Conservation (phyloP, 345 rosid genomes). For the Carallia brachiata region DNA sequence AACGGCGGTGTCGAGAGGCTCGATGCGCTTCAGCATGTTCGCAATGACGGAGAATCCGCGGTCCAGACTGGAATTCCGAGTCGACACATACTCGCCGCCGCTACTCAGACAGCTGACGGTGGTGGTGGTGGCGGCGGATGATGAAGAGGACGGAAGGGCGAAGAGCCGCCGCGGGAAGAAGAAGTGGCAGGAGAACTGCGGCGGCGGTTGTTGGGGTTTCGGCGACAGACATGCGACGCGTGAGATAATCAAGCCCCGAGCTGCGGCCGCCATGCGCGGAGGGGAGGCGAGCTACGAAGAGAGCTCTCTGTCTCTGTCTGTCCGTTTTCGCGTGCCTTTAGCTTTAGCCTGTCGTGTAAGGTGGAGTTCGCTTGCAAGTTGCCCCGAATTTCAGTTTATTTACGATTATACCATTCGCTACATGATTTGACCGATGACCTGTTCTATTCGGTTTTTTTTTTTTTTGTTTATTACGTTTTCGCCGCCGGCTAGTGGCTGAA, state of each 20-base stretch:
- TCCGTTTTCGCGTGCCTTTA: constrained; percentile 5
- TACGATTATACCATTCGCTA: not conserved
- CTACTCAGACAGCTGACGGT: constrained; percentile 6
- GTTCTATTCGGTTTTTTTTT: not conserved
- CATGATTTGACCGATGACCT: not conserved
- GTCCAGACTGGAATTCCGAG: constrained; percentile 61
- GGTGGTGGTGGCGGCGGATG: not conserved
- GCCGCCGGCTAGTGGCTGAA: not conserved
- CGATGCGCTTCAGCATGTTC: constrained; percentile 64
- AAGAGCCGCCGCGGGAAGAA: constrained; percentile 42
- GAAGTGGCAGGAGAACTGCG: constrained; percentile 34
- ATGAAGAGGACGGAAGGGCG: constrained; percentile 3
- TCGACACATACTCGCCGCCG: constrained; percentile 51
- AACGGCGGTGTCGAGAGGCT: constrained; percentile 70
- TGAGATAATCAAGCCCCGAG: constrained; percentile 50
- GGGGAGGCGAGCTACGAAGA: constrained; percentile 2
- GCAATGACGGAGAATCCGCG: constrained; percentile 73
- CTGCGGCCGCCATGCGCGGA: constrained; percentile 60
- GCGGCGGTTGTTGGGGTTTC: constrained; percentile 24
- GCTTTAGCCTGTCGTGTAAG: not conserved
- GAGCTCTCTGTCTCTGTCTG: constrained; percentile 8
- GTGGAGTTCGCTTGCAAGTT: not conserved
- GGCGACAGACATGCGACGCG: constrained; percentile 36
- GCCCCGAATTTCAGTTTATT: not conserved
- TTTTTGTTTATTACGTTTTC: not conserved